Evolutionary conservation across 768 basidiomycete genomes (phyloP).

Genomic region (Royoungia palumana): DNA sequence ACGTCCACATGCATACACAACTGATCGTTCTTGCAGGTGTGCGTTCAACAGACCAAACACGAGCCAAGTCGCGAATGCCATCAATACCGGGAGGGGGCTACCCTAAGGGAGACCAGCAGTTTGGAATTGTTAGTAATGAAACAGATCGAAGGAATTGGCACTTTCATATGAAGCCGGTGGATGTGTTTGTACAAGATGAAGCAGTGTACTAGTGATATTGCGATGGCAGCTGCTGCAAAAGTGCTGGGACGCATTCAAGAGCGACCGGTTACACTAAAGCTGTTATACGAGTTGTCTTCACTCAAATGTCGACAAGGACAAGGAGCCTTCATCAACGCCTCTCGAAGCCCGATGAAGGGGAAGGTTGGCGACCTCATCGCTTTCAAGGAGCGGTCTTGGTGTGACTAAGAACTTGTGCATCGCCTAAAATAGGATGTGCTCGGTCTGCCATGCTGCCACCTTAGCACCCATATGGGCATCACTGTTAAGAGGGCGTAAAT

Average conservation of each 20-base stretch:
- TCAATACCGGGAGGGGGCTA: conserved; percentile 56
- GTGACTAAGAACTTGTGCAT: conserved; percentile 72
- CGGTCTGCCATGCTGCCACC: conserved; percentile 78
- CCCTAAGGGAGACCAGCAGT: too few relatives aligned
- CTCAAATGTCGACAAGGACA: too few relatives aligned
- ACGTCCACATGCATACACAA: background rate
- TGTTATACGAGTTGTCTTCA: background rate
- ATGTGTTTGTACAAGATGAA: too few relatives aligned
- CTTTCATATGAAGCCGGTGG: too few relatives aligned
- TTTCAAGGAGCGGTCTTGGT: conserved; percentile 62
- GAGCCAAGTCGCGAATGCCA: conserved; percentile 72
- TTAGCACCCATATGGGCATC: conserved; percentile 42
- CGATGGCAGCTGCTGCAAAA: too few relatives aligned
- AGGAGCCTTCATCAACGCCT: too few relatives aligned
- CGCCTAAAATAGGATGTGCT: conserved; percentile 87
- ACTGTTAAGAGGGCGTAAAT: conserved; percentile 17
- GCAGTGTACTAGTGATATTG: too few relatives aligned
- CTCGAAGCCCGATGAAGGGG: conserved; percentile 92
- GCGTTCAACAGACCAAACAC: conserved; percentile 76
- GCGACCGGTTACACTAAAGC: too few relatives aligned
- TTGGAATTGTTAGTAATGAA: too few relatives aligned
- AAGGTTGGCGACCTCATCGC: conserved; percentile 83
- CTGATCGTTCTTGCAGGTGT: conserved; percentile 43
- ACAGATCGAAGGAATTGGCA: too few relatives aligned
- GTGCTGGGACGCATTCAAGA: too few relatives aligned